Evolutionary conservation across 306 rosid genomes (phyloP).

Genomic region (Quercus cerris): DNA sequence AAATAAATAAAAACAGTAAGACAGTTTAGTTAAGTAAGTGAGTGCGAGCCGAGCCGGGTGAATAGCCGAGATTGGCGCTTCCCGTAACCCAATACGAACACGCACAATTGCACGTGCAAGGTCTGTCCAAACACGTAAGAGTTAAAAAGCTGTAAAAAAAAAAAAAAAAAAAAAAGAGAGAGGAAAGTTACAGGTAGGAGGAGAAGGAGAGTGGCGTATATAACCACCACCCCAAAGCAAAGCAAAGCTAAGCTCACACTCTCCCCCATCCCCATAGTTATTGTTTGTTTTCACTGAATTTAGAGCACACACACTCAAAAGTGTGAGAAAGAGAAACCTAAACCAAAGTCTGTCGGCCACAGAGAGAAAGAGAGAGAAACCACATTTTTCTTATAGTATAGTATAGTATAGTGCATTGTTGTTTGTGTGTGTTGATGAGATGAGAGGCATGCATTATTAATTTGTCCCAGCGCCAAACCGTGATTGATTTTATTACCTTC

Average conservation of each 20-base stretch:
- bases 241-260: background rate
- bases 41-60: conserved; percentile 61
- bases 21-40: background rate
- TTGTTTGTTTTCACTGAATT: background rate
- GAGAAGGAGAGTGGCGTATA: conserved; percentile 30
- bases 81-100: conserved; percentile 43
- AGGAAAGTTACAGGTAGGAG: background rate
- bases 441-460: conserved; percentile 38
- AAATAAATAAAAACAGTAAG: background rate
- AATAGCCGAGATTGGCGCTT: conserved; percentile 54
- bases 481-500: conserved; percentile 22
- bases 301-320: no score
- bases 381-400: no score
- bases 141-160: background rate
- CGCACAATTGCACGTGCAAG: conserved; percentile 67
- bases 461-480: conserved; percentile 42
- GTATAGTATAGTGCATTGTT: no score
- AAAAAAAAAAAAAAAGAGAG: background rate
- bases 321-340: no score
- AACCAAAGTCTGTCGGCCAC: no score
- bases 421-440: no score
- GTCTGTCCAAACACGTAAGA: conserved; percentile 26
- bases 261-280: background rate
- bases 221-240: conserved; percentile 22
- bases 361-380: background rate